Evolutionary conservation across 345 rosid species (phyloP).

Genomic region (Salix brachista): DNA sequence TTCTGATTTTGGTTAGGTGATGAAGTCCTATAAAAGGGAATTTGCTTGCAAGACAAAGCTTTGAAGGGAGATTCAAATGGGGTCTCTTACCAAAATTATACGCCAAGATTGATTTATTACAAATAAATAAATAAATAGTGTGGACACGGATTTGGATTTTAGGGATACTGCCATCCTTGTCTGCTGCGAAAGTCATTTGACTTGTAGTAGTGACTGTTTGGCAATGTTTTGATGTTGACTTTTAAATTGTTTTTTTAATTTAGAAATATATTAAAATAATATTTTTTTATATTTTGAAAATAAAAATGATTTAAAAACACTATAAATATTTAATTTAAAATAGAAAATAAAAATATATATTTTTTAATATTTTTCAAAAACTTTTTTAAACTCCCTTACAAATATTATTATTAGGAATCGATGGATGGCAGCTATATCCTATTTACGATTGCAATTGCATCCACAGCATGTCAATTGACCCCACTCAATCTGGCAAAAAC

Average conservation of each 20-base stretch:
- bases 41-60: background rate
- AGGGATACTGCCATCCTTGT: background rate
- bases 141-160: background rate
- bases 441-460: background rate
- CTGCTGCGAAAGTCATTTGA: background rate
- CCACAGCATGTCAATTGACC: background rate
- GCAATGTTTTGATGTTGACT: too few relatives aligned
- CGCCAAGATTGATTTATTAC: background rate
- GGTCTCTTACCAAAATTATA: background rate
- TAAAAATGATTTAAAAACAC: too few relatives aligned
- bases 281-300: too few relatives aligned
- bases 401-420: background rate
- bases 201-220: too few relatives aligned
- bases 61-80: conserved; percentile 4
- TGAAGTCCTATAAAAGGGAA: background rate
- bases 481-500: too few relatives aligned
- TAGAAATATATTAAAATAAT: too few relatives aligned
- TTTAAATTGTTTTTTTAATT: background rate
- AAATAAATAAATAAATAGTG: background rate
- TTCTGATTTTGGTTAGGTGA: background rate
- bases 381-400: background rate
- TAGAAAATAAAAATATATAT: too few relatives aligned
- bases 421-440: background rate
- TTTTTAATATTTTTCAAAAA: too few relatives aligned
- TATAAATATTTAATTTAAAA: too few relatives aligned